phyloP scores from a whole-genome alignment of 805 yeast species.

The Kodamaea laetipori region DNA sequence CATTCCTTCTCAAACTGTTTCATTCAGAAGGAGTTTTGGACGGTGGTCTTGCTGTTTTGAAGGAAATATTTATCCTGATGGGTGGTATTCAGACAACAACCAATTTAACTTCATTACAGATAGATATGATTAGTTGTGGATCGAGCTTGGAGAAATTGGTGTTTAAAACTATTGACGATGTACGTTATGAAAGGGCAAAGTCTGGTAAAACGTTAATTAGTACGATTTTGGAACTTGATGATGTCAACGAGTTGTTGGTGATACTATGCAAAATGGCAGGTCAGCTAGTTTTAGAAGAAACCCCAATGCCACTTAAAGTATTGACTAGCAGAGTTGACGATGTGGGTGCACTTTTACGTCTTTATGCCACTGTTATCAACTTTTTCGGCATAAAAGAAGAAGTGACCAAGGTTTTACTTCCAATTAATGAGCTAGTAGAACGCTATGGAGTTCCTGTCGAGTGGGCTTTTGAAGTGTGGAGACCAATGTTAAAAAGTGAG shows the following conservation, averaged over 20 bases:
- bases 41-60: slow-evolving; percentile 62
- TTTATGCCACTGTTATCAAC: slow-evolving; percentile 59
- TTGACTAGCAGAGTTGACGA: slow-evolving; percentile 75
- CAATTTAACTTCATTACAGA: slow-evolving; percentile 66
- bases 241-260: slow-evolving; percentile 65
- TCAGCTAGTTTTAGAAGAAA: slow-evolving; percentile 37
- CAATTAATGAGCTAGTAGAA: not conserved
- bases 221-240: slow-evolving; percentile 44
- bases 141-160: slow-evolving; percentile 56
- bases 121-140: slow-evolving; percentile 67
- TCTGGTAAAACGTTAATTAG: slow-evolving; percentile 55
- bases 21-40: slow-evolving; percentile 51
- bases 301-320: slow-evolving; percentile 62
- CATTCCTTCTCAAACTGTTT: slow-evolving; percentile 62
- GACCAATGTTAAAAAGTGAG: not conserved
- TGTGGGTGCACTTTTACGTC: slow-evolving; percentile 62
- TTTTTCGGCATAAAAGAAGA: slow-evolving; percentile 45
- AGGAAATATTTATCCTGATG: slow-evolving; percentile 68
- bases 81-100: slow-evolving; percentile 75
- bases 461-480: slow-evolving; percentile 45
- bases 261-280: slow-evolving; percentile 54
- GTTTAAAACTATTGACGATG: slow-evolving; percentile 59
- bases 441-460: slow-evolving; percentile 48
- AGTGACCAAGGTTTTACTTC: not conserved
- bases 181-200: slow-evolving; percentile 47